Evolutionary conservation across 805 yeast species (phyloP), one percentile per base, ranked within the genome.

Genomic region (Yamadazyma paraphyllophila): DNA sequence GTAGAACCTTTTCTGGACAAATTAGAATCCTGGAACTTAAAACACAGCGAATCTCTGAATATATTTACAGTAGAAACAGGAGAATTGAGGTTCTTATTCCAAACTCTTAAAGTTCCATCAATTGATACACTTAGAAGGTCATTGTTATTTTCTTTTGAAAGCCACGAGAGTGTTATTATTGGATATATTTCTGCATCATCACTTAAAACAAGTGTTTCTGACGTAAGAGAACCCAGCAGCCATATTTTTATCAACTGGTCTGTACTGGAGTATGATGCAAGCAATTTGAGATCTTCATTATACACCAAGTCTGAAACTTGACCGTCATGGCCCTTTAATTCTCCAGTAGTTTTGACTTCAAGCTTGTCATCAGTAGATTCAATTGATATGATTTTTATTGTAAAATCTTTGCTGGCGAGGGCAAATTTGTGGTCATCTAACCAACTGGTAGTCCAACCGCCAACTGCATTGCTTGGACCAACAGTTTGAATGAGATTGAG

Each of bases 201-300:
- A 10, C 10, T 12, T 7, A 41, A 34, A 15, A 43, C 33, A 2
- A 29, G 25, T 5, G 39, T 24, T 10, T 46, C 47, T 14, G 80
- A 75, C 48, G 78, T 78, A 17, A 78, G 65, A 27, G 81, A 77
- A 24, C 76, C 75, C 31, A 89, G 85, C 56, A 75, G 78, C 96
- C 96, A 91, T 15, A 89, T 69, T 53, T 88, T 77, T 7, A 90
- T 73, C 0, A 77, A 69, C 45, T 78, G 76, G 60, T 91, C 97
- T 17, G 43, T 54, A 58, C 88, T 96, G 1, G 95, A 82, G 7
- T 88, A 82, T 2, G 91, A 81, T 3, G 89, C 81, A 34, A 91
- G 67, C 26, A 84, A 61, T 52, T 79, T 80, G 12, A 74, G 67
- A 2, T 62, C 60, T 4, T 58, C 49, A 55, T 83, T 81, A 59